These are phyloP conservation scores for Fusarium annulatum DNA, from an alignment of 2,329 filamentous ascomycete species.

Conservation along the genomic window DNA sequence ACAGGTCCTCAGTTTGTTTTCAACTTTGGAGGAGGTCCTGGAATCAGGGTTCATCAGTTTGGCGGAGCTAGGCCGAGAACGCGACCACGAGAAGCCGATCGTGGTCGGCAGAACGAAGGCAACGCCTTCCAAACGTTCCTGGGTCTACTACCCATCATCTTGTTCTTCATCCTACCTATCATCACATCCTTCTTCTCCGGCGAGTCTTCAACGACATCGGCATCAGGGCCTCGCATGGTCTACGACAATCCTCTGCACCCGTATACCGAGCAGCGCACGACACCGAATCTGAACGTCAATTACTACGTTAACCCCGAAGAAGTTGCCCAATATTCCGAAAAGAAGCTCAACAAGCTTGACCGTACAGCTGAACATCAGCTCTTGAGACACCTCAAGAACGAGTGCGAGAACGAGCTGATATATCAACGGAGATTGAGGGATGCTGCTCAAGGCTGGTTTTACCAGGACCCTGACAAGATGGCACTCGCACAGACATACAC, in stretches of 20 bases:
- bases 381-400: slow-evolving; percentile 71
- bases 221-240: slow-evolving; percentile 72
- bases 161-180: slow-evolving; percentile 88
- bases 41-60: slow-evolving; percentile 95
- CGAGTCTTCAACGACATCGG: slow-evolving; percentile 51
- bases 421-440: slow-evolving; percentile 75
- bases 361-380: slow-evolving; percentile 79
- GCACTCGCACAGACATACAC: slow-evolving; percentile 69
- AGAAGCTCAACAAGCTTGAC: slow-evolving; percentile 81
- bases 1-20: slow-evolving; percentile 91
- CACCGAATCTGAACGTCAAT: slow-evolving; percentile 75
- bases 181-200: slow-evolving; percentile 82
- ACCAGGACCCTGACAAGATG: slow-evolving; percentile 82
- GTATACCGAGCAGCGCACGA: slow-evolving; percentile 78
- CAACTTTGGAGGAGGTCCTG: slow-evolving; percentile 91
- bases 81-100: slow-evolving; percentile 75
- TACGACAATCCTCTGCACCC: slow-evolving; percentile 79
- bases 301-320: slow-evolving; percentile 89
- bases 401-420: slow-evolving; percentile 80
- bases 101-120: slow-evolving; percentile 56
- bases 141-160: slow-evolving; percentile 85
- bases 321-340: slow-evolving; percentile 73
- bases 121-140: slow-evolving; percentile 70
- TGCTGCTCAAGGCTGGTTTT: slow-evolving; percentile 89
- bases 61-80: slow-evolving; percentile 81